Evolutionary conservation across 371 early-diverging fungal species (phyloP).

Genomic region (Mortierella polycephala): DNA sequence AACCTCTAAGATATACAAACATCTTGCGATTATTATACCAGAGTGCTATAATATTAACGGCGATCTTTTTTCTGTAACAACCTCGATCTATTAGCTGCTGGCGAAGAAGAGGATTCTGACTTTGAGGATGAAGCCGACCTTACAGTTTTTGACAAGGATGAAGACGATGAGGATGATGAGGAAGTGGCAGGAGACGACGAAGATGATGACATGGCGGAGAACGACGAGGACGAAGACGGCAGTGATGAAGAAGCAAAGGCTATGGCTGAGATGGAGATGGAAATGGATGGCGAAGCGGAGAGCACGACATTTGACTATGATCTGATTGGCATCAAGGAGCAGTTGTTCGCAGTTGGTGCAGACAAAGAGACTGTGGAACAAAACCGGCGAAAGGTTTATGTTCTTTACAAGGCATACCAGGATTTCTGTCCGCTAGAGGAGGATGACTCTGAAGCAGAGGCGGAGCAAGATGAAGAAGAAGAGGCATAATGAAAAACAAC

Average conservation of each 20-base stretch:
- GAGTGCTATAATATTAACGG: conserved; percentile 1
- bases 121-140: conserved; percentile 42
- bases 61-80: not conserved
- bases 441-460: conserved; percentile 59
- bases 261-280: conserved; percentile 29
- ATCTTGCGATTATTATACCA: not conserved
- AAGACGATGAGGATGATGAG: conserved; percentile 23
- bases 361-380: conserved; percentile 55
- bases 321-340: conserved; percentile 58
- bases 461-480: conserved; percentile 49
- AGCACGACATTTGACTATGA: conserved; percentile 57
- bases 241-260: conserved; percentile 25
- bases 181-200: conserved; percentile 33
- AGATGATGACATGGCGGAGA: conserved; percentile 47
- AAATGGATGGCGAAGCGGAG: conserved; percentile 50
- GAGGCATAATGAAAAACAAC: conserved; percentile 15
- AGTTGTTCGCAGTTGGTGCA: conserved; percentile 55
- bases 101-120: conserved; percentile 44
- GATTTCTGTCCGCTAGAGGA: conserved; percentile 62
- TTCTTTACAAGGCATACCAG: conserved; percentile 59
- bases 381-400: conserved; percentile 59
- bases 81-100: conserved; percentile 24
- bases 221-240: conserved; percentile 33
- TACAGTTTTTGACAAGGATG: conserved; percentile 38
- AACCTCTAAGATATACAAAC: not conserved